Evolutionary conservation across 2,329 filamentous ascomycete genomes (phyloP).

Genomic region (Fusarium tupiense): DNA sequence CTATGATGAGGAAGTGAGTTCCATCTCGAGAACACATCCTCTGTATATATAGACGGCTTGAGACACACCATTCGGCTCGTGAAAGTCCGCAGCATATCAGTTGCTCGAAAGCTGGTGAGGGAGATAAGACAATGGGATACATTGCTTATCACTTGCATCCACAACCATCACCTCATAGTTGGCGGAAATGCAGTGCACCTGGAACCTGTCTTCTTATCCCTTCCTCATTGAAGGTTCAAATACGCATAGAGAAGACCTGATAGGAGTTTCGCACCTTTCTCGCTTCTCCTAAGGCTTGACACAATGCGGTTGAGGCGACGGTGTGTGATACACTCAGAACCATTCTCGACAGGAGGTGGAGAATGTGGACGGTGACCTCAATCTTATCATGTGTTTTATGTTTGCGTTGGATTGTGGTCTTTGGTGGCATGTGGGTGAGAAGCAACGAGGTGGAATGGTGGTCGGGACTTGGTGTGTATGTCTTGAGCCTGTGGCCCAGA

Average conservation of each 20-base stretch:
- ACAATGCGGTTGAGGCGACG: background rate
- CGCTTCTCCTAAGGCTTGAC: background rate
- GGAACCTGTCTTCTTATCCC: background rate
- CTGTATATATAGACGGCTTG: background rate
- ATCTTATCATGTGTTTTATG: slow-evolving; percentile 64
- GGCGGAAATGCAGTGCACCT: background rate
- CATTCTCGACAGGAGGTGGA: background rate
- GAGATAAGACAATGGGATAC: background rate
- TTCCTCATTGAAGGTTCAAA: background rate
- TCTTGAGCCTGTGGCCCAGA: background rate
- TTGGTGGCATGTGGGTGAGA: slow-evolving; percentile 49
- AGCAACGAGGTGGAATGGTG: slow-evolving; percentile 44
- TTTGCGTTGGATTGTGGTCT: slow-evolving; percentile 64
- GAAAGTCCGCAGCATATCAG: background rate
- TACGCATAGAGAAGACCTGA: background rate
- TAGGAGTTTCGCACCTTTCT: background rate
- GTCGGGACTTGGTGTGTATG: slow-evolving; percentile 14
- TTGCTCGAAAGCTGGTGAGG: background rate
- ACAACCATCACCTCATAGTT: accelerated
- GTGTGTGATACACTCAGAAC: background rate
- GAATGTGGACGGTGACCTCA: accelerated
- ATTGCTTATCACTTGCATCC: background rate
- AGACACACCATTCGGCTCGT: background rate
- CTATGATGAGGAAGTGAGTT: background rate
- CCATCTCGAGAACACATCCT: background rate